Conservation (phyloP, 2,329 filamentous ascomycete species). For the Ophiostoma sp. region DNA sequence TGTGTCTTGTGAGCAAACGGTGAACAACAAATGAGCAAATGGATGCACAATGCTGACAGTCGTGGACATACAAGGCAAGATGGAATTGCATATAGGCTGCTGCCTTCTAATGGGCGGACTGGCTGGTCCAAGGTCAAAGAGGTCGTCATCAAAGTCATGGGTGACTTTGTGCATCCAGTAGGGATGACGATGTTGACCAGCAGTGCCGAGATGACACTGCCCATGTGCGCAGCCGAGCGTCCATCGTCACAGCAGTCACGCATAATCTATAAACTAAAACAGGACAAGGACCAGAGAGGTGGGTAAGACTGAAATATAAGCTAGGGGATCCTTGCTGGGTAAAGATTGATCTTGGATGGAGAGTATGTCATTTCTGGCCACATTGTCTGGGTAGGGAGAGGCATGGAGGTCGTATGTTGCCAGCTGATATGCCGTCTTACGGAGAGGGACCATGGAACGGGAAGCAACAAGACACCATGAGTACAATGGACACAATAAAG, state of each 20-base stretch:
- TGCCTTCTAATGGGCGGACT: not conserved
- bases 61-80: not conserved
- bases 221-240: not conserved
- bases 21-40: not conserved
- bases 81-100: not conserved
- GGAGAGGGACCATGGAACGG: not conserved
- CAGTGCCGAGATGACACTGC: not conserved
- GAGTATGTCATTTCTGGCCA: too few relatives aligned
- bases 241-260: not conserved
- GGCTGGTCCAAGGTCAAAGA: not conserved
- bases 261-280: not conserved
- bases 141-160: not conserved
- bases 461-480: not conserved
- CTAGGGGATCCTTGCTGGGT: not conserved
- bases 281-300: not conserved
- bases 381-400: too few relatives aligned
- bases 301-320: not conserved
- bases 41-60: slow-evolving; percentile 2
- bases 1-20: not conserved
- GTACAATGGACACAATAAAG: not conserved
- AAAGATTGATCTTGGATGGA: not conserved
- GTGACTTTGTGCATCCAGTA: not conserved
- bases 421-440: not conserved
- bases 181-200: not conserved
- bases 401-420: not conserved